Conservation (phyloP, 179 eudicot genomes). For the Spergularia azorica region DNA sequence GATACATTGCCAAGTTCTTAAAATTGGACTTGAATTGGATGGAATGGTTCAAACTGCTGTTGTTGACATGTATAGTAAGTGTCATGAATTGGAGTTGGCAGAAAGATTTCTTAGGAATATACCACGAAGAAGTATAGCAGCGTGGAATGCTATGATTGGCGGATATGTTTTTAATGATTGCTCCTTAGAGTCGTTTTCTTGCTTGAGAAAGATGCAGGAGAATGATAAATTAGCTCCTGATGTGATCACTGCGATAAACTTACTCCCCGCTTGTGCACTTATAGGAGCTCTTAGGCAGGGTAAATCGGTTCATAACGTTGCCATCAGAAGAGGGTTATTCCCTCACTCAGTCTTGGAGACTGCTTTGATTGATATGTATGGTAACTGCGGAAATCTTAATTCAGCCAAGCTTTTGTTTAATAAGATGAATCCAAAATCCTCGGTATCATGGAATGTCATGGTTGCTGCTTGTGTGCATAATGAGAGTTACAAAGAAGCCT, state of each 20-base stretch:
- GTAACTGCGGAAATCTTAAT: slow-evolving; percentile 45
- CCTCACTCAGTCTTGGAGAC: slow-evolving; percentile 62
- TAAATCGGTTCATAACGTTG: slow-evolving; percentile 55
- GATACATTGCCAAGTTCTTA: slow-evolving; percentile 54
- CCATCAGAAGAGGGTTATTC: slow-evolving; percentile 44
- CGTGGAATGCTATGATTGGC: slow-evolving; percentile 73
- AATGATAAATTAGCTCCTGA: slow-evolving; percentile 52
- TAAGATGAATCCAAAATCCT: slow-evolving; percentile 42
- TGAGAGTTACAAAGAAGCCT: slow-evolving; percentile 42
- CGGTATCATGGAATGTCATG: slow-evolving; percentile 68
- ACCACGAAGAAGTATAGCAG: slow-evolving; percentile 40
- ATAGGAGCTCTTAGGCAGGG: slow-evolving; percentile 49
- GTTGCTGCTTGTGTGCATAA: slow-evolving; percentile 61
- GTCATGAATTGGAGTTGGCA: slow-evolving; percentile 50
- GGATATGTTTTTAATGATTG: slow-evolving; percentile 44
- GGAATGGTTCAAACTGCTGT: slow-evolving; percentile 63
- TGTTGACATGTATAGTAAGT: slow-evolving; percentile 75
- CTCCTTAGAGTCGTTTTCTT: slow-evolving; percentile 46
- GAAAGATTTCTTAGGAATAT: slow-evolving; percentile 41
- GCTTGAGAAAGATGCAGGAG: slow-evolving; percentile 56
- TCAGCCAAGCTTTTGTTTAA: slow-evolving; percentile 43
- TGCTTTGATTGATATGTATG: slow-evolving; percentile 69
- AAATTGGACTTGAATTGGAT: slow-evolving; percentile 45
- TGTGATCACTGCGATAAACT: slow-evolving; percentile 51
- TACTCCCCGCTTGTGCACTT: slow-evolving; percentile 64